Evolutionary conservation across 305 asterid species (phyloP).

Genomic region (Ruellia speciosa): DNA sequence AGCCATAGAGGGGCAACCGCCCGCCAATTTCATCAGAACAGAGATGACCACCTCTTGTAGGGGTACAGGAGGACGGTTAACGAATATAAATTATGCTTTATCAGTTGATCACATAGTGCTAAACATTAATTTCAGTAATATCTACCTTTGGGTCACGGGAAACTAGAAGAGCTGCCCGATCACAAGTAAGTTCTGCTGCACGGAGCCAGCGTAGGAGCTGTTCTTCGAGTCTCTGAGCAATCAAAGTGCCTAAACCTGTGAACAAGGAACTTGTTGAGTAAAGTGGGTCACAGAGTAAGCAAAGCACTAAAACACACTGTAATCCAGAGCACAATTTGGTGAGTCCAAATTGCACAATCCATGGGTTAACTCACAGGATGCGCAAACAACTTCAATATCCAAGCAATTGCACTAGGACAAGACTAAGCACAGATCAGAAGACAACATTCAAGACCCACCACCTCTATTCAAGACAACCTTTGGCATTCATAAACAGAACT

Average conservation of each 20-base stretch:
- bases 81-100: not conserved
- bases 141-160: constrained; percentile 91
- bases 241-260: constrained; percentile 71
- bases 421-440: not conserved
- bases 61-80: constrained; percentile 30
- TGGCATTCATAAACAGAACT: not conserved
- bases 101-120: not conserved
- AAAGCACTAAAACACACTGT: not conserved
- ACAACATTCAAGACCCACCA: not conserved
- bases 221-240: constrained; percentile 84
- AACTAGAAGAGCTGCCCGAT: constrained; percentile 92
- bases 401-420: too few species aligned
- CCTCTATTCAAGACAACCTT: not conserved
- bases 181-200: constrained; percentile 95
- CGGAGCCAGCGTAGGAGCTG: constrained; percentile 93
- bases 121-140: constrained; percentile 4
- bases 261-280: constrained; percentile 17
- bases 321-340: not conserved
- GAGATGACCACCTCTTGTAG: constrained; percentile 98
- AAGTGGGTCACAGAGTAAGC: too few species aligned
- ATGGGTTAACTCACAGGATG: not conserved
- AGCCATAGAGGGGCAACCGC: constrained; percentile 91
- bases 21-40: constrained; percentile 96
- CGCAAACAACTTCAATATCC: too few species aligned
- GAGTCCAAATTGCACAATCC: not conserved